Base-by-base conservation (phyloP, 768 basidiomycete species). In the Phaeolepiota aurea region DNA sequence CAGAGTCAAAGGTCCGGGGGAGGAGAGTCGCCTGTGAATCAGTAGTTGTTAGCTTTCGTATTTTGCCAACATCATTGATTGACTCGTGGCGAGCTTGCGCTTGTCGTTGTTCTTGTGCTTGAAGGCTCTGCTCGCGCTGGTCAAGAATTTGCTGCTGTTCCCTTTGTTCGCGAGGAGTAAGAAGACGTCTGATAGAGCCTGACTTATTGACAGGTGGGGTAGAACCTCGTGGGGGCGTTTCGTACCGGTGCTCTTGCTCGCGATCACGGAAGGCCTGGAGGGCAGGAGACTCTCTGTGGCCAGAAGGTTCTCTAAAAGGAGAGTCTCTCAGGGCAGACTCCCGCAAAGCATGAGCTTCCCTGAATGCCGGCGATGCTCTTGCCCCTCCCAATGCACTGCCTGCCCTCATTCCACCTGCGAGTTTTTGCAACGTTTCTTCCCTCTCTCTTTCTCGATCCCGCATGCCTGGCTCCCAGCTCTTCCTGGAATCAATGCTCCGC, bases 161-260 rank as follows among this genome's bases (percentile, higher is more conserved):
- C 16, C 73, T 63, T 28, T 73, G 71, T 31, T 81, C 77, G 30
- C 78, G 64, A 2, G 79, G 76, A 1, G 74, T 65, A 46, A 79
- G 74, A 31, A 82, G 53, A 31, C 78, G 67, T 32, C 82, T 70
- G 5, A 66, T 65, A 0, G 69, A 57, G 4, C 42, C 45, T 18
- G 36, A 36, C 4, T 20, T 13, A 16, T 33, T 22, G 18, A 33
- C 21, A 19, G 38, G 25, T 12, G 46, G 25, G 10, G n/a, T 37
- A 10, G 35, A 41, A 46, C 55, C 39, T 20, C 61, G 48, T 1
- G 51, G 48, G 10, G 52, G 49, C 1, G 60, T 54, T 34, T 59
- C 54, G 32, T 37, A 25, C 11, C n/a, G 14, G 14, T 46, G 49
- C 42, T 50, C 49, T 43, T 39, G 41, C 40, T 58, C 62, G 14